A percentile compares a stretch with the other conserved stretches of the same genome.
These are phyloP conservation scores for Cornus kousa DNA, from an alignment of 148 eudicot genomes.

Conservation along the genomic window DNA sequence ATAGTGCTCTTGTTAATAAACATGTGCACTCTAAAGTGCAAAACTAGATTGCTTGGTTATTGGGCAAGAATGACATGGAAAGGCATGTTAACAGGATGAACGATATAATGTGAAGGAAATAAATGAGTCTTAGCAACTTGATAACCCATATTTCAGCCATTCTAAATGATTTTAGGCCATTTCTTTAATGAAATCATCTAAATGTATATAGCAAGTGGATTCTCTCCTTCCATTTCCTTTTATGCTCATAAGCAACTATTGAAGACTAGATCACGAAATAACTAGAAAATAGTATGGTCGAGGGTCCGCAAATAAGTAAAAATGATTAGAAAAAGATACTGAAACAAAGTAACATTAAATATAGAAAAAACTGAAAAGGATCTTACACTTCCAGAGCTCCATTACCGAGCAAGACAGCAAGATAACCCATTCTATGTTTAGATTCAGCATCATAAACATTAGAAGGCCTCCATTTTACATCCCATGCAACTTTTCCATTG, in stretches of 20 bases:
- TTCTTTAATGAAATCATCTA: neutral
- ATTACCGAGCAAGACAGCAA: constrained; percentile 91
- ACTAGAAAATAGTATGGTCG: neutral
- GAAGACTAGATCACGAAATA: neutral
- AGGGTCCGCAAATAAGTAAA: neutral
- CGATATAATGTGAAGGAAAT: neutral
- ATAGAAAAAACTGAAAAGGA: neutral
- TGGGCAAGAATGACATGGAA: too few relatives aligned
- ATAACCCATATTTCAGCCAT: neutral
- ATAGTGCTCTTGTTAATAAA: too few relatives aligned
- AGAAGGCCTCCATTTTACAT: constrained; percentile 82
- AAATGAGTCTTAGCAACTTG: neutral
- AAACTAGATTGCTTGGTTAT: too few relatives aligned
- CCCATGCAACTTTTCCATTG: constrained; percentile 98
- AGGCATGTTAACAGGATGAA: too few relatives aligned
- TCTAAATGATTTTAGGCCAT: too few relatives aligned
- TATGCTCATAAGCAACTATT: neutral
- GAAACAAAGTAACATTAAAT: neutral
- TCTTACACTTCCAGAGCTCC: constrained; percentile 96
- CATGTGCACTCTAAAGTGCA: too few relatives aligned
- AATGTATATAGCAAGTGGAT: neutral
- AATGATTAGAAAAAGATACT: constrained; percentile 2
- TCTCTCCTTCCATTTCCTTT: constrained; percentile 1
- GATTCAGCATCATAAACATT: constrained; percentile 31
- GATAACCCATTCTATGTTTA: constrained; percentile 79